phyloP scores from a whole-genome alignment of 108 stramenopile genomes.

The Cyclotella distinguenda region DNA sequence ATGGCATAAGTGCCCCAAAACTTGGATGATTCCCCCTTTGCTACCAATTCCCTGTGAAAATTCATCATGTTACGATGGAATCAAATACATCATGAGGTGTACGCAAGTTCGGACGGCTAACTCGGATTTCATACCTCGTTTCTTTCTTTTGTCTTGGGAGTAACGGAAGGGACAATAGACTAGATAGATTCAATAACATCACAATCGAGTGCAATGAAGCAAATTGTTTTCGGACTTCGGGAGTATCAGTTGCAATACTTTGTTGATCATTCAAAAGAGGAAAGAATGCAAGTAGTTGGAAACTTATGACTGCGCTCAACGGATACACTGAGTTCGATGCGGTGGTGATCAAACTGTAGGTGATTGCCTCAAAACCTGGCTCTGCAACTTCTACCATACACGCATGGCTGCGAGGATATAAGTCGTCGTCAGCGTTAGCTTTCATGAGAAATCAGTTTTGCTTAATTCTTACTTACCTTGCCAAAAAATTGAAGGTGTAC shows the following conservation, averaged over 20 bases:
- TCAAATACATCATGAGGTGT: background rate
- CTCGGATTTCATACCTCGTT: slow-evolving; percentile 5
- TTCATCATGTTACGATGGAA: background rate
- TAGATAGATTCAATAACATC: slow-evolving; percentile 37
- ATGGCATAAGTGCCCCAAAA: slow-evolving; percentile 37
- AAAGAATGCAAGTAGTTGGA: slow-evolving; percentile 48
- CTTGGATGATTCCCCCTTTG: slow-evolving; percentile 32
- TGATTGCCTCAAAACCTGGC: slow-evolving; percentile 49
- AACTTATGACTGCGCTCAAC: slow-evolving; percentile 45
- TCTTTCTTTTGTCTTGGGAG: slow-evolving; percentile 54
- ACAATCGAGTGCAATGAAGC: slow-evolving; percentile 31
- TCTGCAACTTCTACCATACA: slow-evolving; percentile 51
- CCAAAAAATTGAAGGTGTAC: slow-evolving; percentile 49
- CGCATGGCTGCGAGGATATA: slow-evolving; percentile 14
- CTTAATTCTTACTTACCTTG: slow-evolving; percentile 11
- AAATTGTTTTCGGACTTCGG: slow-evolving; percentile 40
- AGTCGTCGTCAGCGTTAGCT: too few relatives aligned
- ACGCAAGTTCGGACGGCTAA: background rate
- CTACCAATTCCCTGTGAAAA: slow-evolving; percentile 30
- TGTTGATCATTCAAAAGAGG: slow-evolving; percentile 40
- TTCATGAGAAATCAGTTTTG: too few relatives aligned
- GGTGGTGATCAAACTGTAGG: slow-evolving; percentile 47
- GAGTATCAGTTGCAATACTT: slow-evolving; percentile 43
- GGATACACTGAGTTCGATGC: slow-evolving; percentile 46
- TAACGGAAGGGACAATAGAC: slow-evolving; percentile 41